Conservation (phyloP, 345 rosid species). For the Syzygium aromaticum region DNA sequence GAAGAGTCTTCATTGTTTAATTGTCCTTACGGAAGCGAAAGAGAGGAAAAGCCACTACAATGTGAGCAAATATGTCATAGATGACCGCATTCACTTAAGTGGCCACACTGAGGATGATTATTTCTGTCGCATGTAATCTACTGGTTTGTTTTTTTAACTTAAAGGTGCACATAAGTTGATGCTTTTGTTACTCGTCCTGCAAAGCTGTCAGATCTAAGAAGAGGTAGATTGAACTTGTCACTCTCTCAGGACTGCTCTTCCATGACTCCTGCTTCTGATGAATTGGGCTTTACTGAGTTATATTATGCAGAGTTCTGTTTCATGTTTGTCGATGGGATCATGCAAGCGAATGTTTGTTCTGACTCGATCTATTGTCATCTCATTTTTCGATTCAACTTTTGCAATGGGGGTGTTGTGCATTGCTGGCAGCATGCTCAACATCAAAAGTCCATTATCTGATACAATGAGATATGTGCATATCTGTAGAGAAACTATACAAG, state of each 20-base stretch:
- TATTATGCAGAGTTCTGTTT: not conserved
- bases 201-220: not conserved
- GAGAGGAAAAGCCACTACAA: not conserved
- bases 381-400: not conserved
- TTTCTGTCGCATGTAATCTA: not conserved
- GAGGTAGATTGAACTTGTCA: not conserved
- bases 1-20: not conserved
- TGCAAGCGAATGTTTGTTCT: not conserved
- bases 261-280: not conserved
- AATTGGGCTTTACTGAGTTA: not conserved
- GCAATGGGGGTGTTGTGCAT: not conserved
- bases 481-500: not conserved
- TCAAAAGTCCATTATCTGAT: not conserved
- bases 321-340: not conserved
- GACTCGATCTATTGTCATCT: not conserved
- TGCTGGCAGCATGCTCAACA: not conserved
- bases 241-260: not conserved
- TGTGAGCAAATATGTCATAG: not conserved
- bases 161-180: not conserved
- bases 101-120: not conserved
- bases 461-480: not conserved
- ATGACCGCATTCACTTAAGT: not conserved
- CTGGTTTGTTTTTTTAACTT: not conserved
- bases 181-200: not conserved
- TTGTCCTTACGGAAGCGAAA: not conserved